These are phyloP conservation scores for Vaucheria bursata DNA, from an alignment of 352 stramenopile genomes.

Conservation along the genomic window DNA sequence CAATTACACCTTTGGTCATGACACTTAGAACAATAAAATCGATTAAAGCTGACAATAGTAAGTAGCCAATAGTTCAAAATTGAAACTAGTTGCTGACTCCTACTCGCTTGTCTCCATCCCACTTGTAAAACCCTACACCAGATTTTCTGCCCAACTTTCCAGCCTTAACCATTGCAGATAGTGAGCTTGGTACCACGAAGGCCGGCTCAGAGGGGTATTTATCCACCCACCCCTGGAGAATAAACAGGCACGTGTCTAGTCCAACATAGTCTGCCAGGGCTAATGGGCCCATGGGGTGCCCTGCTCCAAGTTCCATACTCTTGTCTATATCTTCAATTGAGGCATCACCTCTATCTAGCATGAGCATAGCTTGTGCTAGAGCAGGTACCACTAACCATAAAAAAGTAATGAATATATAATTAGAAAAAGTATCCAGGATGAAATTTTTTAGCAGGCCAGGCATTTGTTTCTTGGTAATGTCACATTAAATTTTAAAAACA, in stretches of 20 bases:
- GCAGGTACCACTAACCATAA: conserved; percentile 60
- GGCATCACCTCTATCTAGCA: conserved; percentile 86
- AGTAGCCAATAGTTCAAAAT: no score
- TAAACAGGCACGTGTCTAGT: conserved; percentile 84
- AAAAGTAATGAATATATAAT: no score
- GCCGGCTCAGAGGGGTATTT: conserved; percentile 86
- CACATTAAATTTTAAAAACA: no score
- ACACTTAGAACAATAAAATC: no score
- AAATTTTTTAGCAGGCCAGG: no score
- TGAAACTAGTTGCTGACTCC: background rate
- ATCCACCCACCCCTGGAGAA: conserved; percentile 82
- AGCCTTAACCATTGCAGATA: conserved; percentile 78
- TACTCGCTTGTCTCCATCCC: conserved; percentile 48
- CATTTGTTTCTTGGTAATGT: no score
- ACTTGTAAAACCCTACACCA: conserved; percentile 90
- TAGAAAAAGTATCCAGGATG: no score
- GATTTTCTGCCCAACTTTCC: conserved; percentile 89
- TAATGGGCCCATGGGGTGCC: conserved; percentile 92
- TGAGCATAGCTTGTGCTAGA: conserved; percentile 73
- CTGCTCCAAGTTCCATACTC: conserved; percentile 89
- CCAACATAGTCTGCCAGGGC: conserved; percentile 87
- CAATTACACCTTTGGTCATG: no score
- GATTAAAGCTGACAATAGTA: no score
- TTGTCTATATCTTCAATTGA: conserved; percentile 91
- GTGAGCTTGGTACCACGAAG: conserved; percentile 84